A percentile compares a stretch with the other conserved stretches of the same genome.
phyloP scores from a whole-genome alignment of 2,329 filamentous ascomycete genomes.

The Hypoxylon sp. region DNA sequence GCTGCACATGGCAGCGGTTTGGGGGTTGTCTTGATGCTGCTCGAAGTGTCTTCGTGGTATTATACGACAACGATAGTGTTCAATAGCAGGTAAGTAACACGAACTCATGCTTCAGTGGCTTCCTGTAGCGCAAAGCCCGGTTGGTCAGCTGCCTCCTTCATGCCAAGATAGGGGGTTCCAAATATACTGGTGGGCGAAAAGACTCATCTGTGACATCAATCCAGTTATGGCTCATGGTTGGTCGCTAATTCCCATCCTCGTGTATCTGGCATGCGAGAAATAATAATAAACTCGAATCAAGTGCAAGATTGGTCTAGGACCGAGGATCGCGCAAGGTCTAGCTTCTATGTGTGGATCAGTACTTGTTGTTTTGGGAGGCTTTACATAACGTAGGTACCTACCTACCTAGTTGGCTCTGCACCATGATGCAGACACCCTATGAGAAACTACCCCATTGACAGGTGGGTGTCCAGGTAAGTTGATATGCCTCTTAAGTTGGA shows the following conservation, averaged over 20 bases:
- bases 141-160: background rate
- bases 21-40: background rate
- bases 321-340: background rate
- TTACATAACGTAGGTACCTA: background rate
- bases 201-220: background rate
- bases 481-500: background rate
- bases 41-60: background rate
- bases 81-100: background rate
- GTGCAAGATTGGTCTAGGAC: background rate
- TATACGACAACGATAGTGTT: background rate
- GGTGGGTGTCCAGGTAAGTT: no score
- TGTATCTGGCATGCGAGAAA: background rate
- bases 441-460: no score
- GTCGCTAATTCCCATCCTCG: background rate
- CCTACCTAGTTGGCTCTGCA: background rate
- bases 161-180: slow-evolving; percentile 1
- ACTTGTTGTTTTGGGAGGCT: background rate
- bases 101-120: background rate
- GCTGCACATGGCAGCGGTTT: background rate
- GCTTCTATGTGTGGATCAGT: background rate
- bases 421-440: background rate
- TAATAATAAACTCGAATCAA: background rate
- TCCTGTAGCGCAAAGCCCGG: background rate
- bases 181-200: background rate
- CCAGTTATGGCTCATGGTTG: background rate